Base-by-base conservation (phyloP, 1,139 yeast species). In the Kodamaea plutei region DNA sequence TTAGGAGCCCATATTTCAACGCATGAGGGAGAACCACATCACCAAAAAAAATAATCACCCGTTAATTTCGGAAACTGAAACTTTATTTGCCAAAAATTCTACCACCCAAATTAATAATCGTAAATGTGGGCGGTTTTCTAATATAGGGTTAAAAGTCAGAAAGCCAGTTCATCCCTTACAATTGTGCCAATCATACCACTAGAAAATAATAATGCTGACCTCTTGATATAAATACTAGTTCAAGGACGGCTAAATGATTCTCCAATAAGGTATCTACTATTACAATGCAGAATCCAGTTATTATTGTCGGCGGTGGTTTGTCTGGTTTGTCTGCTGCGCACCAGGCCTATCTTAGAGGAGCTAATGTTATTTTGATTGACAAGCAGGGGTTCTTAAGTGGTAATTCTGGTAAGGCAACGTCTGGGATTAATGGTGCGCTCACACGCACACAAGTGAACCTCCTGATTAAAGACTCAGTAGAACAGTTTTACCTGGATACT, bases 281-380 rank as follows among this genome's bases (percentile, higher is more conserved):
- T n/a, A n/a, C n/a, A n/a, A 30, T 35, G 30, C 30, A 36, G 15
- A 65, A 64, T 37, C 67, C 76, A 2, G 56, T 82, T 10, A 74
- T 84, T 12, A 67, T 84, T 20, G 83, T 84, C 17, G 94, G 94
- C 2, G 82, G 89, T 3, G 94, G 94, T 1, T 62, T 84, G 28
- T 87, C 94, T 3, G 94, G 94, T 1, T 61, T 84, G 18, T 69
- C 84, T n/a, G 79, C 89, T 2, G 82, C 87, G 1, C 84, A 78
- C 48, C 81, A 79, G 45, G 69, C 81, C 11, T 66, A 78, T 34
- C 60, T 69, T 35, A 62, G 77, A 30, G 73, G 79, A 31, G 63
- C 82, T 47, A 58, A 75, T 43, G 76, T 81, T 10, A 54, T 80
- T 0, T 47, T 82, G 11, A 46, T 82, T 13, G 89, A 82, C 40